Evolutionary conservation across 225 moss, liverwort and hornwort genomes (phyloP).

Genomic region (Sphagnum contortum): DNA sequence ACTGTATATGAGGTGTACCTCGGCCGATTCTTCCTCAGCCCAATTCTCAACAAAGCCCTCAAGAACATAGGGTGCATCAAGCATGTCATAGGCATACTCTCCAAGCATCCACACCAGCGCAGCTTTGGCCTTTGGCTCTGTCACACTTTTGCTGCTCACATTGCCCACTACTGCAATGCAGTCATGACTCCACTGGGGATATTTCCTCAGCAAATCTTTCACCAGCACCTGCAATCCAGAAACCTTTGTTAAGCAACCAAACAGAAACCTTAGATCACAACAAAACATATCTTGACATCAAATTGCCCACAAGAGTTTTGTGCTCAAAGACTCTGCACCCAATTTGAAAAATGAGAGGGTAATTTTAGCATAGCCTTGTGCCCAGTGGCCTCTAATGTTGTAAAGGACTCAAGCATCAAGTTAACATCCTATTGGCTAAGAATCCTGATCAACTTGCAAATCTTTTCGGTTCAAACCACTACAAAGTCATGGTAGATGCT

Average conservation of each 20-base stretch:
- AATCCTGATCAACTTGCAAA: too few relatives aligned
- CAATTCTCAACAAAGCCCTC: slow-evolving; percentile 81
- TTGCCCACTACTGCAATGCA: slow-evolving; percentile 97
- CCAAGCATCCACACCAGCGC: slow-evolving; percentile 98
- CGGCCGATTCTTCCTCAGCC: slow-evolving; percentile 69
- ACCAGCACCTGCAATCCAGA: slow-evolving; percentile 55
- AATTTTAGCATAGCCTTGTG: too few relatives aligned
- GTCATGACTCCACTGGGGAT: slow-evolving; percentile 98
- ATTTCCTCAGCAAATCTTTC: slow-evolving; percentile 94
- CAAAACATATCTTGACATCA: too few relatives aligned
- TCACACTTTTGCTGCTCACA: slow-evolving; percentile 88
- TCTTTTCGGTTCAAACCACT: too few relatives aligned
- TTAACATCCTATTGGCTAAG: too few relatives aligned
- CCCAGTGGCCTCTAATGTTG: too few relatives aligned
- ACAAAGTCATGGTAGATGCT: too few relatives aligned
- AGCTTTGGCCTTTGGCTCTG: slow-evolving; percentile 91
- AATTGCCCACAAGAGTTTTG: too few relatives aligned
- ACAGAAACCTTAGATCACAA: not conserved
- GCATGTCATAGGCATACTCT: slow-evolving; percentile 97
- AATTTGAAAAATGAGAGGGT: too few relatives aligned
- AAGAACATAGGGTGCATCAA: slow-evolving; percentile 84
- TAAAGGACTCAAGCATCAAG: too few relatives aligned
- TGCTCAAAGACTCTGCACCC: too few relatives aligned
- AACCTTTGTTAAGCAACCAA: not conserved
- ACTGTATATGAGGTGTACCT: slow-evolving; percentile 26